Evolutionary conservation across 164 flowering plant genomes (phyloP).

Genomic region (Berberis vulgaris): DNA sequence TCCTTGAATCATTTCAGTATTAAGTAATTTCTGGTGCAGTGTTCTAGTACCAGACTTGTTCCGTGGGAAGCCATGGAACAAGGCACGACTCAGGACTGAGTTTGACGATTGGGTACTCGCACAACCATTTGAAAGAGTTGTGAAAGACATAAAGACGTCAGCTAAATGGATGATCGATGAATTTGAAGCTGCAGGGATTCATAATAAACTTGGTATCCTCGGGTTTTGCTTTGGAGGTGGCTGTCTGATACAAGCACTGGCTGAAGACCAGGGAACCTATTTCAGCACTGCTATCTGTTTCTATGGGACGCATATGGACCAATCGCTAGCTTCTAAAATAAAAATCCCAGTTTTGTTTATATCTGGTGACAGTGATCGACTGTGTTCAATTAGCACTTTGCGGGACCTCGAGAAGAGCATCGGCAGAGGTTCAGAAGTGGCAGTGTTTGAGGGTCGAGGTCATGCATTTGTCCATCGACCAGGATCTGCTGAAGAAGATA

Average conservation of each 20-base stretch:
- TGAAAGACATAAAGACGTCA: constrained; percentile 41
- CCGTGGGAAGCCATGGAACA: constrained; percentile 73
- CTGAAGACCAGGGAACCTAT: constrained; percentile 36
- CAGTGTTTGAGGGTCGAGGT: constrained; percentile 62
- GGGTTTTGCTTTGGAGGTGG: constrained; percentile 91
- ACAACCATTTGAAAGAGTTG: constrained; percentile 37
- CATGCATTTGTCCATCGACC: constrained; percentile 90
- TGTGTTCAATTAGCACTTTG: constrained; percentile 39
- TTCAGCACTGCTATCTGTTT: constrained; percentile 65
- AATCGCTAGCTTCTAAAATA: constrained; percentile 34
- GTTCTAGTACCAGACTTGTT: constrained; percentile 86
- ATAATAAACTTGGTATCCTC: constrained; percentile 70
- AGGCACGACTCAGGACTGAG: constrained; percentile 27
- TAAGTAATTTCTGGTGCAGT: constrained; percentile 34
- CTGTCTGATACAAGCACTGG: constrained; percentile 50
- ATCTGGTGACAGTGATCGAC: constrained; percentile 63
- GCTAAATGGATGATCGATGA: constrained; percentile 83
- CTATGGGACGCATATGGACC: constrained; percentile 67
- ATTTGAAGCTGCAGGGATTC: constrained; percentile 55
- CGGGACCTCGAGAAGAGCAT: constrained; percentile 36
- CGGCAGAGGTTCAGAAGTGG: constrained; percentile 36
- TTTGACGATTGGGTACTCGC: constrained; percentile 47
- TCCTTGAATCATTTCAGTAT: not conserved
- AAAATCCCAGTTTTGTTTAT: constrained; percentile 62
- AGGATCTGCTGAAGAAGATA: constrained; percentile 64